phyloP scores from a whole-genome alignment of 2,329 filamentous ascomycete genomes.

The Colletotrichum agaves region DNA sequence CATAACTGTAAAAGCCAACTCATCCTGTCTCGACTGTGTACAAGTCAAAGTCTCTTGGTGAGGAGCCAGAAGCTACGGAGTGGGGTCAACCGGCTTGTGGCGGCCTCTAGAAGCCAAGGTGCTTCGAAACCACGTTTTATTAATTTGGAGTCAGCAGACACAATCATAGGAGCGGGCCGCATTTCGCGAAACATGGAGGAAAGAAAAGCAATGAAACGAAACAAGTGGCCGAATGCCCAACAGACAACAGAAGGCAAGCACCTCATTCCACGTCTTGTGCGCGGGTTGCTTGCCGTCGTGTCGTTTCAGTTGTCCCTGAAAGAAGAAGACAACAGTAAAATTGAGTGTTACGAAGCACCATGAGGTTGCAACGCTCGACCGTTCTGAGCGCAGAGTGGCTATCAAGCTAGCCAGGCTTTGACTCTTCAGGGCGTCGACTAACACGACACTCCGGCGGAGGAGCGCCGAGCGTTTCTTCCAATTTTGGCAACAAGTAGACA shows the following conservation, averaged over 20 bases:
- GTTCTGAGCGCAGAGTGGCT: slow-evolving; percentile 13
- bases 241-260: background rate
- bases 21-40: background rate
- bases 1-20: slow-evolving; percentile 3
- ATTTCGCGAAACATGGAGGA: background rate
- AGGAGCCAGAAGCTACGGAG: background rate
- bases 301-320: slow-evolving; percentile 22
- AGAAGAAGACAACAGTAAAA: background rate
- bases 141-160: background rate
- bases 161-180: no score
- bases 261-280: slow-evolving; percentile 4
- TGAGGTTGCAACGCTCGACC: slow-evolving; percentile 22
- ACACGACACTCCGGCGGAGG: slow-evolving; percentile 20
- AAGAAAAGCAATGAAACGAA: slow-evolving; percentile 4
- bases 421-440: slow-evolving; percentile 9
- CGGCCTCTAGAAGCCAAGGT: background rate
- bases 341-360: slow-evolving; percentile 3
- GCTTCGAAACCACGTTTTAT: background rate
- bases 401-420: slow-evolving; percentile 18
- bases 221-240: background rate
- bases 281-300: slow-evolving; percentile 21
- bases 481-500: slow-evolving; percentile 16
- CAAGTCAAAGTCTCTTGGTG: background rate
- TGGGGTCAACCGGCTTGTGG: background rate
- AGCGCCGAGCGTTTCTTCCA: slow-evolving; percentile 16